Evolutionary conservation across 768 basidiomycete species (phyloP).

Genomic region (Mycena galericulata): DNA sequence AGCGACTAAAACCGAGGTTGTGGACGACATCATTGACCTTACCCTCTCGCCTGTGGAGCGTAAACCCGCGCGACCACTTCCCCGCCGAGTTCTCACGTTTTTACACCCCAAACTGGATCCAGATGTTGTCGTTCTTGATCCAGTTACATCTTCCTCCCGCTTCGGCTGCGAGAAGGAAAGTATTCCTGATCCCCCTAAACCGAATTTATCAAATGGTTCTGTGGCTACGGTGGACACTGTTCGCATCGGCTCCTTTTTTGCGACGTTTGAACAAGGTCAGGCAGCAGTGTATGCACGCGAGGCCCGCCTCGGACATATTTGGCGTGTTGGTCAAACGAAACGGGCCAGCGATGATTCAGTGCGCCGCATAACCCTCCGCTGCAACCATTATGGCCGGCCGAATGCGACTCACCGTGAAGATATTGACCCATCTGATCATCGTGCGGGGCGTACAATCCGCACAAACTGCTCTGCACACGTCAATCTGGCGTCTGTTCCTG

Average conservation of each 20-base stretch:
- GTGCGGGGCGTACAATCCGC: conserved; percentile 6
- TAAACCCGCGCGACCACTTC: not conserved
- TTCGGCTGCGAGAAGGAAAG: not conserved
- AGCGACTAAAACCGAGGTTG: not conserved
- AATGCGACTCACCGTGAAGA: not conserved
- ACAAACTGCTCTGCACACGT: conserved; percentile 37
- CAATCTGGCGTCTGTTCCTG: conserved; percentile 29
- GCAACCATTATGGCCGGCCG: conserved; percentile 22
- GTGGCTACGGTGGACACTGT: not conserved
- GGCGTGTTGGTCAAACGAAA: conserved; percentile 6
- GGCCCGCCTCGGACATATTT: conserved; percentile 8
- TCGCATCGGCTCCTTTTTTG: conserved; percentile 5
- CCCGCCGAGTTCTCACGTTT: not conserved
- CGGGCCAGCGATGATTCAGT: conserved; percentile 10
- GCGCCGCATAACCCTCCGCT: not conserved
- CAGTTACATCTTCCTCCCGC: not conserved
- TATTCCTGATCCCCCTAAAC: not conserved
- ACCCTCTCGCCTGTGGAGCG: not conserved
- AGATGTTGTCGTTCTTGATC: not conserved
- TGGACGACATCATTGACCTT: conserved; percentile 3
- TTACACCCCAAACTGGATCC: not conserved
- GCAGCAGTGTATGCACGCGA: not conserved
- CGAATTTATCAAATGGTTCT: too few relatives aligned
- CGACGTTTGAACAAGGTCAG: not conserved
- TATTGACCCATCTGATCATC: conserved; percentile 29